phyloP scores from a whole-genome alignment of 169 alveolate genomes.

The Perkinsus olseni region DNA sequence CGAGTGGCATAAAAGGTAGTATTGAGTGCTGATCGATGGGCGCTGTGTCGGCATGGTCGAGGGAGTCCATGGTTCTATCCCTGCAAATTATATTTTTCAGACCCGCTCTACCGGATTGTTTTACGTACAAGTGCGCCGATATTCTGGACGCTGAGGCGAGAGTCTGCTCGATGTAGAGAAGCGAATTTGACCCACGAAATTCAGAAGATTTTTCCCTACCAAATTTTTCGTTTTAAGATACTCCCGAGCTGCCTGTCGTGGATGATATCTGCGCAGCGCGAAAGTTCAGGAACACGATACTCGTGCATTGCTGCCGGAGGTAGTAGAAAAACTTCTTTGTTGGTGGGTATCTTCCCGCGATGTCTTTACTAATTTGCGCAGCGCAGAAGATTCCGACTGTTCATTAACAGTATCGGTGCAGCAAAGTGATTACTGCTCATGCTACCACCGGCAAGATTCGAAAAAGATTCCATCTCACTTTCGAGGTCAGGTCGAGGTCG shows the following conservation, averaged over 20 bases:
- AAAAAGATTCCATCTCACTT: too few relatives aligned
- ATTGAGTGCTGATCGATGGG: background rate
- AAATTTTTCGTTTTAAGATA: background rate
- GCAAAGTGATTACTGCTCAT: too few relatives aligned
- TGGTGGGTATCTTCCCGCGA: too few relatives aligned
- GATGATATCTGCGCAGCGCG: background rate
- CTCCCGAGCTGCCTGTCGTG: background rate
- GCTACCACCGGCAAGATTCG: too few relatives aligned
- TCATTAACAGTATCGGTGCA: too few relatives aligned
- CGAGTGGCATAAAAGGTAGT: background rate
- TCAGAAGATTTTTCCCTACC: background rate
- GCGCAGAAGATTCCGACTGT: too few relatives aligned
- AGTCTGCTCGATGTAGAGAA: background rate
- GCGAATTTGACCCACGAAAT: too few relatives aligned
- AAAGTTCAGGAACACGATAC: background rate
- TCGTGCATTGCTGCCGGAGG: background rate
- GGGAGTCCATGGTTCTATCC: background rate
- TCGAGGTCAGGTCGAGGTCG: background rate
- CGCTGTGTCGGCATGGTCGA: background rate
- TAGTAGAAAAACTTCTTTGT: too few relatives aligned
- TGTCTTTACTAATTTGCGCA: too few relatives aligned
- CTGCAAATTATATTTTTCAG: background rate
- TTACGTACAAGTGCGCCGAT: background rate
- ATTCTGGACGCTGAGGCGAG: background rate
- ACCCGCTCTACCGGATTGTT: background rate